Conservation (phyloP, 441 rosid genomes). For the Populus hybrid region DNA sequence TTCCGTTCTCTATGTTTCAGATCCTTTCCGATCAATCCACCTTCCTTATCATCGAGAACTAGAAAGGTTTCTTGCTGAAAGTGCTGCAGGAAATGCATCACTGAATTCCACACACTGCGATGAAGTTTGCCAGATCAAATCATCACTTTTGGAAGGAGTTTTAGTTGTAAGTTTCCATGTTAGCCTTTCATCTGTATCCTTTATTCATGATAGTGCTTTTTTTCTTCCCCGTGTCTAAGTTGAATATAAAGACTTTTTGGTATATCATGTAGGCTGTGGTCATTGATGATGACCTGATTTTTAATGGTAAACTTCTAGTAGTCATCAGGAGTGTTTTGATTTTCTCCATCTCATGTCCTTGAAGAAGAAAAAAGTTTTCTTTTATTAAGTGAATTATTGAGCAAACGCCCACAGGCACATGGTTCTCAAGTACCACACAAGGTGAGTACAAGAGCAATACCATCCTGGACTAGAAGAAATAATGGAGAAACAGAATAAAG, state of each 20-base stretch:
- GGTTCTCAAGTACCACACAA: not conserved
- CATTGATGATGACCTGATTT: not conserved
- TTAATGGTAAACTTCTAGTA: not conserved
- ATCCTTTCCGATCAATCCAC: constrained; percentile 50
- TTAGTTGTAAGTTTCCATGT: constrained; percentile 61
- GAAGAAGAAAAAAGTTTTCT: not conserved
- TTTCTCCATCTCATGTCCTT: not conserved
- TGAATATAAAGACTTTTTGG: not conserved
- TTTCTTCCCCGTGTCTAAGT: not conserved
- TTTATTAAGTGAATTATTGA: not conserved
- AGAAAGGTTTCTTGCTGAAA: constrained; percentile 82
- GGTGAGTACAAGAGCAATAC: not conserved
- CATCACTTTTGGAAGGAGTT: constrained; percentile 86
- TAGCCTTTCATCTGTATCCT: constrained; percentile 6
- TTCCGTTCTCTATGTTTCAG: constrained; percentile 75
- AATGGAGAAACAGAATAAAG: not conserved
- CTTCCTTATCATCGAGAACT: constrained; percentile 58
- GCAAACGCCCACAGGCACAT: not conserved
- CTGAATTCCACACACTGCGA: constrained; percentile 43
- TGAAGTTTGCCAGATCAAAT: constrained; percentile 79
- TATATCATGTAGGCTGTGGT: not conserved
- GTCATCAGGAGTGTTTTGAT: not conserved
- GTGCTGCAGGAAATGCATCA: constrained; percentile 40
- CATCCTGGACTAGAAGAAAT: not conserved
- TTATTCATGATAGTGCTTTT: not conserved